Base-by-base conservation (phyloP, 345 rosid species). In the Euphorbia tirucalli region DNA sequence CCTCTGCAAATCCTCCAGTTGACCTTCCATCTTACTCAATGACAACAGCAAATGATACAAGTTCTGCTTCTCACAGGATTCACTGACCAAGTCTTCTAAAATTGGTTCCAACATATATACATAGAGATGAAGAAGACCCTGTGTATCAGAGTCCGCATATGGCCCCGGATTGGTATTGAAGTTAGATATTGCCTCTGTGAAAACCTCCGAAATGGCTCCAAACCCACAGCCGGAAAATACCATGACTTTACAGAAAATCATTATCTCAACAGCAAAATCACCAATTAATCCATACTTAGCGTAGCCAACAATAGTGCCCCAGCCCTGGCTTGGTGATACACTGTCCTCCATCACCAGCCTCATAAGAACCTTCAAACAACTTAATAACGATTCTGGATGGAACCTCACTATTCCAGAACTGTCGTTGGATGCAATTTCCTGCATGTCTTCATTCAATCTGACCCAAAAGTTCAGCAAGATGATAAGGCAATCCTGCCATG, bases 401-500 rank as follows among this genome's bases (percentile, higher is more conserved):
- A 92, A 86, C 67, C 61, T 64, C 11, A 68, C 60, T 71, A 74
- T 78, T 61, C 74, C 88, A 14, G 78, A 74, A 78, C 66, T 71
- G 65, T 70, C 74, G 68, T 22, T 43, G 65, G 79, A 86, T 27
- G 67, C 69, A 39, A 89, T 71, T 83, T 90, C 88, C 71, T 74
- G 83, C 90, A 95, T 86, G 76, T 89, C 99, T 81, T 86, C 93
- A 10, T 86, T 72, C 86, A 93, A 71, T 80, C 86, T 82, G 72
- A 89, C 80, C 90, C 89, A 93, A 77, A 92, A 95, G 82, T 87
- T 90, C 69, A 95, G 65, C 69, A 93, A 83, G 74, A 85, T 64
- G 60, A 95, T 89, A n/a, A 93, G 87, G 61, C 92, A 85, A 24
- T 88, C 99, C 87, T 95, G 97, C 96, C 97, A 95, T 74, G 88